Evolutionary conservation across 2,329 filamentous ascomycete species (phyloP), one percentile per base, ranked within the genome.

Genomic region (Elsinoe ampelina): DNA sequence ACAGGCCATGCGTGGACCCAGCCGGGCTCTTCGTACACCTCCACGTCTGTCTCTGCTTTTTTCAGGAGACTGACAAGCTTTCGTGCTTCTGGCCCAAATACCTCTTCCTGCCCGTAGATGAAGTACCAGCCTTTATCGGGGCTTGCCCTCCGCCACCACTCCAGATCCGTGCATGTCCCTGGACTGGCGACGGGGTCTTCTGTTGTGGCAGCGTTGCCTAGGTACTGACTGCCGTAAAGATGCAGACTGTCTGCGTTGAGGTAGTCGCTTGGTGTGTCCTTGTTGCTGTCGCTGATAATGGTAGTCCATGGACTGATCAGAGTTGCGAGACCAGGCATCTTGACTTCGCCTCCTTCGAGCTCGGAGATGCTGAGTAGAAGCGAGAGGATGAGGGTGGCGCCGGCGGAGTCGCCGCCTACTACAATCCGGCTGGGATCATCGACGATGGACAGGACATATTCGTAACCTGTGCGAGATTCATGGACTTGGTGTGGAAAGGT

Each of bases 1-100:
- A 95, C 84, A 0, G 88, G 87, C 89, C 89, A 95, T 10, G 85
- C 88, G 69, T 95, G 89, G 58, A 93, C 84, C 2, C 82, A 84
- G 12, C 81, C 84, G 26, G 76, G 71, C 62, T 87, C 82, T 64
- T 82, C 80, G 63, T 80, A 74, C 57, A 75, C 76, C 55, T 77
- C 73, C n/a, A 86, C 76, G 36, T 77, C 68, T 34, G 81, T 70
- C 2, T 78, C 78, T 12, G 77, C 74, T 22, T 60, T 76, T 58
- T 75, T 73, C 57, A 88, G 73, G 30, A 80, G 70, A 11, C 71
- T 69, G 11, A 87, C 73, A 59, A 89, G 72, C 20, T 77, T 75
- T 61, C 80, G 74, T 15, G 88, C 85, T 61, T 90, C 87, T 0
- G 82, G 79, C 1, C 82, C 83, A 61, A 95, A 83, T 0, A 93